Evolutionary conservation across 257 asterid species (phyloP).

Genomic region (Galeopsis tetrahit): DNA sequence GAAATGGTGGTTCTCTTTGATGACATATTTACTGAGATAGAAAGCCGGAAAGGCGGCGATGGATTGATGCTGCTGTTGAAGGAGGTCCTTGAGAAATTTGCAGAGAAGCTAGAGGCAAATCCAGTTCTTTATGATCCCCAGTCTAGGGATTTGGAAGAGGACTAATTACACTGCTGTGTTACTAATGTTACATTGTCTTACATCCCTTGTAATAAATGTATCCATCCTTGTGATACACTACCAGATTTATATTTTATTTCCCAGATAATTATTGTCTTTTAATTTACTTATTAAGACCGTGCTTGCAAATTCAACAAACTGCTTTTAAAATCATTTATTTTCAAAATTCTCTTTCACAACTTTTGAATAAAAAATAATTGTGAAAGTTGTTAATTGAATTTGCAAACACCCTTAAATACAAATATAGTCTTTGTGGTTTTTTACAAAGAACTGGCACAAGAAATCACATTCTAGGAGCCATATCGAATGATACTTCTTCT

Average conservation of each 20-base stretch:
- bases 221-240: background rate
- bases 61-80: slow-evolving; percentile 38
- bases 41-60: slow-evolving; percentile 28
- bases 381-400: too few relatives aligned
- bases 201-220: background rate
- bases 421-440: too few relatives aligned
- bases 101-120: slow-evolving; percentile 56
- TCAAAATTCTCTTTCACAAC: too few relatives aligned
- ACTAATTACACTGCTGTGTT: slow-evolving; percentile 5
- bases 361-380: too few relatives aligned
- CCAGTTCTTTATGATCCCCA: slow-evolving; percentile 51
- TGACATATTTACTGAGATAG: slow-evolving; percentile 44
- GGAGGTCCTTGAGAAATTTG: slow-evolving; percentile 55
- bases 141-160: slow-evolving; percentile 28
- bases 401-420: too few relatives aligned
- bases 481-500: too few relatives aligned
- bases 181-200: background rate
- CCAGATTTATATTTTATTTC: background rate
- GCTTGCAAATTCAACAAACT: too few relatives aligned
- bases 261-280: background rate
- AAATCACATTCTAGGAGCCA: too few relatives aligned
- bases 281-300: background rate
- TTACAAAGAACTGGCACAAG: too few relatives aligned
- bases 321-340: too few relatives aligned
- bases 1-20: slow-evolving; percentile 50